These are phyloP conservation scores for Odontarrhena argentea DNA, from an alignment of 345 rosid species.

Conservation along the genomic window DNA sequence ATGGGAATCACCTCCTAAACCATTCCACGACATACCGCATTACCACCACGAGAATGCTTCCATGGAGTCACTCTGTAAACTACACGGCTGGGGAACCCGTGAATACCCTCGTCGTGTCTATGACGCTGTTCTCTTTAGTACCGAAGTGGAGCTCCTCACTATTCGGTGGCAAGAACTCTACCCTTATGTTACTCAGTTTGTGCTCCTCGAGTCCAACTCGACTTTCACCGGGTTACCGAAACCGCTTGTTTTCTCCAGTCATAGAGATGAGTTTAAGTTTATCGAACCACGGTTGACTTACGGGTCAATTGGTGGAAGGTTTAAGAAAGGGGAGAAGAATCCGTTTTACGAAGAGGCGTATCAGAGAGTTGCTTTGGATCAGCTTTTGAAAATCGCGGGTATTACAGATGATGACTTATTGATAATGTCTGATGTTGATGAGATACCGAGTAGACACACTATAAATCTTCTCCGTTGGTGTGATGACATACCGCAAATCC, in stretches of 20 bases:
- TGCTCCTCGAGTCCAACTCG: conserved; percentile 79
- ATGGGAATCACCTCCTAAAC: conserved; percentile 87
- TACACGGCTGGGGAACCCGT: conserved; percentile 85
- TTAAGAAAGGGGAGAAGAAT: conserved; percentile 74
- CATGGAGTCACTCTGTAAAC: conserved; percentile 76
- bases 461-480: conserved; percentile 87
- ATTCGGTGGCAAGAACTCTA: conserved; percentile 79
- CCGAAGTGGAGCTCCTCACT: conserved; percentile 72
- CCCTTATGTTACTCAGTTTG: conserved; percentile 77
- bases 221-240: conserved; percentile 75
- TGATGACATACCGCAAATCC: conserved; percentile 64
- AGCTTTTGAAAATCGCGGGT: conserved; percentile 68
- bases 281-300: conserved; percentile 75
- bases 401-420: conserved; percentile 78
- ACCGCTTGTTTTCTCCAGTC: conserved; percentile 58
- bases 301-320: conserved; percentile 74
- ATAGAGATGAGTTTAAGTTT: conserved; percentile 68
- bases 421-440: conserved; percentile 65
- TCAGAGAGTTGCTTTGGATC: conserved; percentile 79
- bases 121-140: conserved; percentile 82
- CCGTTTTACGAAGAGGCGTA: conserved; percentile 84
- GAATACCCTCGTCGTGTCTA: conserved; percentile 85
- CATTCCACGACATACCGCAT: conserved; percentile 76
- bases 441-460: conserved; percentile 74
- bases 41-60: conserved; percentile 82